Evolutionary conservation across 2,329 filamentous ascomycete species (phyloP), one percentile per base, ranked within the genome.

Genomic region (Claviceps pazoutovae): DNA sequence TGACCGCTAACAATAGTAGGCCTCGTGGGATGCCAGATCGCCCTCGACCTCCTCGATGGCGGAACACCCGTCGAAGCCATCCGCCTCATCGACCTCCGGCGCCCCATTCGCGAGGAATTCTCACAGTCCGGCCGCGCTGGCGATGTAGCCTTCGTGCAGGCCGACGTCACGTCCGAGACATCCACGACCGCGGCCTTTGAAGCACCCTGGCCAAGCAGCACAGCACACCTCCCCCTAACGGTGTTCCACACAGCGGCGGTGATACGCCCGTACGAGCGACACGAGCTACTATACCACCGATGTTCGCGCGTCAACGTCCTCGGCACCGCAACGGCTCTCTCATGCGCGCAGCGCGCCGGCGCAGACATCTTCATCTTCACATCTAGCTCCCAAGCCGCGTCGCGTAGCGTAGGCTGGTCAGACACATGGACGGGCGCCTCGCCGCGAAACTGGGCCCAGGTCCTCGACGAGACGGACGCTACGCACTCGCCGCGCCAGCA

Each of bases 241-340:
- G 76, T 80, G 14, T 78, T 76, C 58, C 77, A 80, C 63, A 79
- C 73, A 0, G 77, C 76, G 2, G 77, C 76, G 1, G 66, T 71
- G 5, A 79, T 80, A 53, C 66, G 74, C 11, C 70, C 74, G 0
- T 69, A 66, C 16, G 76, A 80, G 51, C 71, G 76, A 6, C 66
- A 69, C 48, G 58, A 60, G 46, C 61, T 67, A 36, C 64, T 74
- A 36, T 75, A 79, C 55, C 60, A 66, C 23, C 68, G 71, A 26
- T 68, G 69, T 51, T 67, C 67, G 48, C 62, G 65, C 17, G 74
- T 79, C 51, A 81, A 80, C 54, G 66, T 78, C 23, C 60, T 58
- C 8, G 77, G 76, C 8, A 74, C 75, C 2, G 62, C 62, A 17
- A 72, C 78, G 56, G 68, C 78, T 0, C 59, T 80, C 5, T 61